Evolutionary conservation across 176 grass and related monocot species (phyloP).

Genomic region (Carex parvula): DNA sequence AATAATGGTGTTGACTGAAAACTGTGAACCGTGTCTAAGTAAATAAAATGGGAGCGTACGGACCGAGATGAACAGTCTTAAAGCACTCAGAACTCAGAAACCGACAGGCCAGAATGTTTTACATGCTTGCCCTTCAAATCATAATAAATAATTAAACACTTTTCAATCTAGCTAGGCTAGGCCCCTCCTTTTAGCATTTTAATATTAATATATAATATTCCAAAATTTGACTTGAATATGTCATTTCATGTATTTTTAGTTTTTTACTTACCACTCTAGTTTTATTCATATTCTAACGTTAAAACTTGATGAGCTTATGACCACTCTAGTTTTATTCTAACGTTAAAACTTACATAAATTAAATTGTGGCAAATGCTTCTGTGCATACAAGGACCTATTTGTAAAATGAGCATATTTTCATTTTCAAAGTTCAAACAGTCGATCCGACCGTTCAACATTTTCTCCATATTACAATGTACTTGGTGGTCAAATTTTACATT

Average conservation of each 20-base stretch:
- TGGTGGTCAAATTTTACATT: too few species aligned
- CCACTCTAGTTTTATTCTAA: too few species aligned
- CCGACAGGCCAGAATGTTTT: conserved; percentile 8
- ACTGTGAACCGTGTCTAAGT: neutral
- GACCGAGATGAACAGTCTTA: neutral
- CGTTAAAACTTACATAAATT: too few species aligned
- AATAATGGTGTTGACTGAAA: neutral
- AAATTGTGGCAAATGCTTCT: too few species aligned
- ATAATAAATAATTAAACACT: neutral
- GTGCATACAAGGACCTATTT: too few species aligned
- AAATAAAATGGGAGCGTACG: neutral
- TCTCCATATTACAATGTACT: too few species aligned
- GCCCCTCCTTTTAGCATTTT: neutral
- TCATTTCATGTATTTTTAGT: neutral
- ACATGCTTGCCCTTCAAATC: neutral
- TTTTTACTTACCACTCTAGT: too few species aligned
- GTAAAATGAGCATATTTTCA: too few species aligned
- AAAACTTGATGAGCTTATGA: too few species aligned
- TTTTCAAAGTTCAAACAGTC: too few species aligned
- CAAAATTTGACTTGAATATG: neutral
- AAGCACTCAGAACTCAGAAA: neutral
- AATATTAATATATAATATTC: neutral
- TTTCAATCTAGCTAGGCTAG: neutral
- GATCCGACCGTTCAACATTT: too few species aligned
- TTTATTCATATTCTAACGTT: too few species aligned